These are phyloP conservation scores for Marsdenia floribunda DNA, from an alignment of 257 asterid species.

Conservation along the genomic window DNA sequence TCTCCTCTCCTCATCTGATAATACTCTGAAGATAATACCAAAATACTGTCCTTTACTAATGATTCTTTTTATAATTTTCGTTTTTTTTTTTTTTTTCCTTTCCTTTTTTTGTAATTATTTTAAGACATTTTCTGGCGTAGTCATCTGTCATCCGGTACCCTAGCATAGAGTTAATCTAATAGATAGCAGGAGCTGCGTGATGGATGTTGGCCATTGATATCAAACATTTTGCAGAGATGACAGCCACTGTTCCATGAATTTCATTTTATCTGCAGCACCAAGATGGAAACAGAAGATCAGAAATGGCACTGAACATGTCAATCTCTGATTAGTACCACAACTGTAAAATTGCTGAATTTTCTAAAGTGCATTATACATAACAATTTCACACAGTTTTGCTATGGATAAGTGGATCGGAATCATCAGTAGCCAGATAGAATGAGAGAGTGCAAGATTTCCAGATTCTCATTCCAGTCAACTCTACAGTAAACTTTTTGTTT, in stretches of 20 bases:
- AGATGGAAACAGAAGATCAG: background rate
- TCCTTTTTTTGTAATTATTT: background rate
- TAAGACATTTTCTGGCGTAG: no score
- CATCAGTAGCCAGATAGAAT: background rate
- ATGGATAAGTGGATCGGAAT: background rate
- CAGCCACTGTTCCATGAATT: conserved; percentile 41
- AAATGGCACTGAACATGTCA: background rate
- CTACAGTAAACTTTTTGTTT: background rate
- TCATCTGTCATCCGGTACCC: background rate
- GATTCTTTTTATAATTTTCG: background rate
- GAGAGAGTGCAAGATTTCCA: background rate
- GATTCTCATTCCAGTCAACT: background rate
- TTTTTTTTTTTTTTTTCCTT: no score
- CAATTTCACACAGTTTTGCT: background rate
- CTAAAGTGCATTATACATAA: background rate
- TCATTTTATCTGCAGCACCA: conserved; percentile 43
- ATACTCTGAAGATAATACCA: conserved; percentile 7
- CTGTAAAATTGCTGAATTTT: background rate
- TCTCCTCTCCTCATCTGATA: conserved; percentile 9
- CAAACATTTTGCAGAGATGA: conserved; percentile 31
- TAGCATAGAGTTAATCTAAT: conserved; percentile 6
- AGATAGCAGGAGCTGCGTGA: conserved; percentile 14
- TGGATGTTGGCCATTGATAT: background rate
- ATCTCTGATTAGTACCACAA: background rate
- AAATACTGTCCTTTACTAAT: background rate